These are phyloP conservation scores for Camelina laxa DNA, from an alignment of 345 rosid genomes.

Conservation along the genomic window DNA sequence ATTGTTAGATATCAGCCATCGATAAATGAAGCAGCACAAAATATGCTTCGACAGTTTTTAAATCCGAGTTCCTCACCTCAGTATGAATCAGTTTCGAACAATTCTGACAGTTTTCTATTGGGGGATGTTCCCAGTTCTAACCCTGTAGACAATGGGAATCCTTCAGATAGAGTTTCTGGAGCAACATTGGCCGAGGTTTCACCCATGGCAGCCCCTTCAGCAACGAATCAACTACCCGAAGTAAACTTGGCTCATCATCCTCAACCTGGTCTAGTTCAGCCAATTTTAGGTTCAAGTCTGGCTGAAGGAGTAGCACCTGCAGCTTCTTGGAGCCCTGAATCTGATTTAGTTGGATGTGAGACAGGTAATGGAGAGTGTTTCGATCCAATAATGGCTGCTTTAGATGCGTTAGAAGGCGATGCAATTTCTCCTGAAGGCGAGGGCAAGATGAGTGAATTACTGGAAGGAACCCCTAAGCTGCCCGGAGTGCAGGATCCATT, in stretches of 20 bases:
- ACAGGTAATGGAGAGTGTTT: slow-evolving; percentile 50
- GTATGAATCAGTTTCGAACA: slow-evolving; percentile 53
- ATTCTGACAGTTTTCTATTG: slow-evolving; percentile 51
- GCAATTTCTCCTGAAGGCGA: slow-evolving; percentile 51
- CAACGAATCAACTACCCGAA: slow-evolving; percentile 22
- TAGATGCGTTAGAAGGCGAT: slow-evolving; percentile 52
- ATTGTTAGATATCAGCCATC: slow-evolving; percentile 76
- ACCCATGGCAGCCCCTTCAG: slow-evolving; percentile 48
- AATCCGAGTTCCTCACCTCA: slow-evolving; percentile 56
- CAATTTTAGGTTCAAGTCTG: slow-evolving; percentile 44
- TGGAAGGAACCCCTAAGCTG: slow-evolving; percentile 58
- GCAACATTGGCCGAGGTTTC: slow-evolving; percentile 55
- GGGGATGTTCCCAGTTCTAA: slow-evolving; percentile 50
- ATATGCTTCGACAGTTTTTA: slow-evolving; percentile 66
- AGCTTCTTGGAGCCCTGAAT: slow-evolving; percentile 49
- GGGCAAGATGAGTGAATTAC: slow-evolving; percentile 49
- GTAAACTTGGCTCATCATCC: slow-evolving; percentile 23
- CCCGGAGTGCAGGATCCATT: slow-evolving; percentile 63
- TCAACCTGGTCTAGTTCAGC: slow-evolving; percentile 38
- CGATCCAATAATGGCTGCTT: slow-evolving; percentile 50
- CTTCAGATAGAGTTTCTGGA: slow-evolving; percentile 49
- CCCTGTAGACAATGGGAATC: slow-evolving; percentile 45
- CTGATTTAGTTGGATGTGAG: slow-evolving; percentile 51
- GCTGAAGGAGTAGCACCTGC: slow-evolving; percentile 46
- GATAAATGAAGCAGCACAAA: slow-evolving; percentile 70